Conservation (phyloP, 2,329 filamentous ascomycete species). For the Nemania sp. region DNA sequence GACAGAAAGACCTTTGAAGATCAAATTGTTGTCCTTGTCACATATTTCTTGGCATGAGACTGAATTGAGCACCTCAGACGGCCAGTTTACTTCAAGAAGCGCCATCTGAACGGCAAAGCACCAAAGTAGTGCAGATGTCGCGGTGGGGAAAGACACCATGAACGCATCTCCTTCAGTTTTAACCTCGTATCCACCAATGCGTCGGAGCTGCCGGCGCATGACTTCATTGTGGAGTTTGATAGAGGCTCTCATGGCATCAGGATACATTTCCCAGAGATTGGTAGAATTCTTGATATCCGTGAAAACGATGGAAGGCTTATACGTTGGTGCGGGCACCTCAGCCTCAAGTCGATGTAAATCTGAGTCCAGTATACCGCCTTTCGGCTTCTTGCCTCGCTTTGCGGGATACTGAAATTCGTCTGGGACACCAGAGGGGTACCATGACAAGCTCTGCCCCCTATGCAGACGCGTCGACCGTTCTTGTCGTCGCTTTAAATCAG, state of each 20-base stretch:
- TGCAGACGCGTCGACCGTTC: slow-evolving; percentile 70
- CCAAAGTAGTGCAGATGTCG: slow-evolving; percentile 93
- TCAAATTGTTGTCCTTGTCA: slow-evolving; percentile 83
- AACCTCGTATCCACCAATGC: slow-evolving; percentile 96
- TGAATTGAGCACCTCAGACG: slow-evolving; percentile 86
- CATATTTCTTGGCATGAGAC: slow-evolving; percentile 79
- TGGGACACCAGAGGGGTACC: slow-evolving; percentile 74
- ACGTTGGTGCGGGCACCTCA: slow-evolving; percentile 88
- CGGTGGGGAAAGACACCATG: slow-evolving; percentile 97
- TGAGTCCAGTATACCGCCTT: slow-evolving; percentile 75
- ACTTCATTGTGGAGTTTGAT: slow-evolving; percentile 98
- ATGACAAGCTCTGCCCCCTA: slow-evolving; percentile 81
- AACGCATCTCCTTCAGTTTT: slow-evolving; percentile 99
- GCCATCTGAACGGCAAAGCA: slow-evolving; percentile 91
- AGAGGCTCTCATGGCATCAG: slow-evolving; percentile 91
- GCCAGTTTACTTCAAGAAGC: slow-evolving; percentile 89
- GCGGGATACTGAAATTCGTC: slow-evolving; percentile 69
- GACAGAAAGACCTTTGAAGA: slow-evolving; percentile 92
- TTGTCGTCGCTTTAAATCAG: slow-evolving; percentile 80
- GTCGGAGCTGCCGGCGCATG: slow-evolving; percentile 88
- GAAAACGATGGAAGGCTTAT: slow-evolving; percentile 91
- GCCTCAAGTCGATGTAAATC: slow-evolving; percentile 83
- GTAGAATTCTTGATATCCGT: slow-evolving; percentile 99
- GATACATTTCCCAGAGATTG: slow-evolving; percentile 91
- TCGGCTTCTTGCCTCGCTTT: slow-evolving; percentile 64